Percentiles rank a stretch among this genome's conserved stretches.
Evolutionary conservation across 495 filamentous ascomycete species (phyloP).

Genomic region (Penicillium herquei): DNA sequence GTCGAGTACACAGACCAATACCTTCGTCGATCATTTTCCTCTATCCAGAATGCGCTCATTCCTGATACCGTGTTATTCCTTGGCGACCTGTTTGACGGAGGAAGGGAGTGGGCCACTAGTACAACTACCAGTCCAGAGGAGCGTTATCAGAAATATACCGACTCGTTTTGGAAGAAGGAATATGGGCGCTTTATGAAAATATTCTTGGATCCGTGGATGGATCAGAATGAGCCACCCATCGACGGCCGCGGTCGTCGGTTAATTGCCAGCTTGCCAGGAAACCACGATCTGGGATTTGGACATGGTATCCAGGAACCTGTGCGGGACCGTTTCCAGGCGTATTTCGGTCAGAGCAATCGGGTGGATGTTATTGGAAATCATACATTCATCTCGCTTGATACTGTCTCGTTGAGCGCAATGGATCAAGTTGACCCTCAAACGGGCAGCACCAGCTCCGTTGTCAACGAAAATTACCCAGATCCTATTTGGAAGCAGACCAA

Average conservation of each 20-base stretch:
- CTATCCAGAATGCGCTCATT: slow-evolving; percentile 63
- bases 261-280: slow-evolving; percentile 82
- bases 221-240: slow-evolving; percentile 36
- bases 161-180: slow-evolving; percentile 79
- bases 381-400: slow-evolving; percentile 89
- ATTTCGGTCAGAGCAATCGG: slow-evolving; percentile 85
- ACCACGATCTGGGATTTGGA: slow-evolving; percentile 96
- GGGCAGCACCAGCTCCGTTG: slow-evolving; percentile 37
- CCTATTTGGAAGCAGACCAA: slow-evolving; percentile 73
- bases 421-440: slow-evolving; percentile 50
- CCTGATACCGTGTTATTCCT: slow-evolving; percentile 88
- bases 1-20: slow-evolving; percentile 86
- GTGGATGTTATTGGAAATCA: slow-evolving; percentile 93
- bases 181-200: slow-evolving; percentile 77
- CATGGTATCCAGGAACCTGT: slow-evolving; percentile 75
- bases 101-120: slow-evolving; percentile 85
- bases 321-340: slow-evolving; percentile 77
- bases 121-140: slow-evolving; percentile 64
- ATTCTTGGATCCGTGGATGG: slow-evolving; percentile 65
- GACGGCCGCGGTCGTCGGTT: slow-evolving; percentile 56
- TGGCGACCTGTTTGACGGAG: slow-evolving; percentile 95
- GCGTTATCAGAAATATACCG: slow-evolving; percentile 72
- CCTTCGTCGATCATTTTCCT: slow-evolving; percentile 72
- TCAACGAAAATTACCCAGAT: slow-evolving; percentile 36
- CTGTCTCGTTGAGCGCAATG: slow-evolving; percentile 78